phyloP scores from a whole-genome alignment of 2,329 filamentous ascomycete genomes.

The Uncinocarpus reesii region DNA sequence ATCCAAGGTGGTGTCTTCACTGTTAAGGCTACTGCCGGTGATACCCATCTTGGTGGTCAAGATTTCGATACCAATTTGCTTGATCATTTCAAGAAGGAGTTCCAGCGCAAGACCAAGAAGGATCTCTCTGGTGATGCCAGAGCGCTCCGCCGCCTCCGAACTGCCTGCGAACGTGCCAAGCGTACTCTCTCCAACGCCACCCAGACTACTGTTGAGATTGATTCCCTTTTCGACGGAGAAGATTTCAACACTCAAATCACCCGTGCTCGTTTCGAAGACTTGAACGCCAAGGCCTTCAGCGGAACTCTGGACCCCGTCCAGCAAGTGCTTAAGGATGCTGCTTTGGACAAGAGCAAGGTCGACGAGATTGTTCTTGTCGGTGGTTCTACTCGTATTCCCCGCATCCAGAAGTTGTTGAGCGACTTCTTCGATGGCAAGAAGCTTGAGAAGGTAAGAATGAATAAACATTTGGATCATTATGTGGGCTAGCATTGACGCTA shows the following conservation, averaged over 20 bases:
- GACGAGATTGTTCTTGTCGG: constrained; percentile 98
- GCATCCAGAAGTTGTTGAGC: constrained; percentile 96
- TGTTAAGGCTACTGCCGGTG: constrained; percentile 95
- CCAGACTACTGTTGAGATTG: constrained; percentile 95
- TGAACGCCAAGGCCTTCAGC: constrained; percentile 90
- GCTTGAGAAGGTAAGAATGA: constrained; percentile 65
- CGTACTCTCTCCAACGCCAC: constrained; percentile 94
- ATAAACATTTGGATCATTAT: not conserved
- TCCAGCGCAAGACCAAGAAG: constrained; percentile 69
- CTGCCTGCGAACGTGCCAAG: constrained; percentile 99
- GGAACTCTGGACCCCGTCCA: constrained; percentile 91
- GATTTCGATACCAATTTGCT: constrained; percentile 96
- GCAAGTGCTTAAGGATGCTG: constrained; percentile 90
- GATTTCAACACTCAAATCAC: constrained; percentile 97
- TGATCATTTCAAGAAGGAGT: constrained; percentile 95
- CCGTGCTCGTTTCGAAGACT: constrained; percentile 96
- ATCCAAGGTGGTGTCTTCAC: constrained; percentile 99
- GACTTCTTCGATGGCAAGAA: constrained; percentile 99
- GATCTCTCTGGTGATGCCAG: constrained; percentile 58
- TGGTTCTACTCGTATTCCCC: constrained; percentile 97
- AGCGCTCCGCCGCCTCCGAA: constrained; percentile 89
- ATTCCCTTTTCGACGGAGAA: constrained; percentile 95
- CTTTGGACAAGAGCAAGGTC: constrained; percentile 77
- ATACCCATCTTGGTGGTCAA: constrained; percentile 90
- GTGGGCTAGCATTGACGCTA: constrained; percentile 10